These are phyloP conservation scores for Sporothrix variecibatus DNA, from an alignment of 2,329 filamentous ascomycete species.

Conservation along the genomic window DNA sequence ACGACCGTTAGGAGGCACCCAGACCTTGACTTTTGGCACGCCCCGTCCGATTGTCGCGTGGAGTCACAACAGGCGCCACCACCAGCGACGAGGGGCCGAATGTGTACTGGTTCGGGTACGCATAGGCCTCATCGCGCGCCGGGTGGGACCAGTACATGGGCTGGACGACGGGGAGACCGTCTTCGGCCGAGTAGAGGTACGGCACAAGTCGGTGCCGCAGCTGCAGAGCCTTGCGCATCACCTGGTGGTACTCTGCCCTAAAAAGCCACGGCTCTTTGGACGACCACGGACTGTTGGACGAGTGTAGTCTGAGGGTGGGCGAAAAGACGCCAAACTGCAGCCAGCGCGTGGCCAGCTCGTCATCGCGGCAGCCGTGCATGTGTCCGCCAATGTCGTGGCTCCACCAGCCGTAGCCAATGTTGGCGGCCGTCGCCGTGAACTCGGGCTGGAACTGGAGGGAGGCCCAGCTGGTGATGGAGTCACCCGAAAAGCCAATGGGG, in stretches of 20 bases:
- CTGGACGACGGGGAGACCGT: neutral
- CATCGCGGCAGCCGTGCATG: conserved; percentile 5
- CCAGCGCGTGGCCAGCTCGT: conserved; percentile 6
- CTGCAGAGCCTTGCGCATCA: neutral
- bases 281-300: neutral
- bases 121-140: neutral
- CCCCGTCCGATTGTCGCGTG: neutral
- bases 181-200: neutral
- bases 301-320: neutral
- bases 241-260: neutral
- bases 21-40: neutral
- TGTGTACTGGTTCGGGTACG: neutral
- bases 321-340: neutral
- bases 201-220: neutral
- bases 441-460: neutral
- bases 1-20: neutral
- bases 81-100: neutral
- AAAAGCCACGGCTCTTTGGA: neutral
- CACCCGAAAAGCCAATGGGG: neutral
- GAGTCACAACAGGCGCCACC: neutral
- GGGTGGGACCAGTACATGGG: neutral
- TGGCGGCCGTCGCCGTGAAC: neutral
- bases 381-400: conserved; percentile 7
- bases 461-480: neutral
- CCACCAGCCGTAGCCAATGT: conserved; percentile 11